Base-by-base conservation (phyloP, 2,329 filamentous ascomycete genomes). In the Huntiella savannae region DNA sequence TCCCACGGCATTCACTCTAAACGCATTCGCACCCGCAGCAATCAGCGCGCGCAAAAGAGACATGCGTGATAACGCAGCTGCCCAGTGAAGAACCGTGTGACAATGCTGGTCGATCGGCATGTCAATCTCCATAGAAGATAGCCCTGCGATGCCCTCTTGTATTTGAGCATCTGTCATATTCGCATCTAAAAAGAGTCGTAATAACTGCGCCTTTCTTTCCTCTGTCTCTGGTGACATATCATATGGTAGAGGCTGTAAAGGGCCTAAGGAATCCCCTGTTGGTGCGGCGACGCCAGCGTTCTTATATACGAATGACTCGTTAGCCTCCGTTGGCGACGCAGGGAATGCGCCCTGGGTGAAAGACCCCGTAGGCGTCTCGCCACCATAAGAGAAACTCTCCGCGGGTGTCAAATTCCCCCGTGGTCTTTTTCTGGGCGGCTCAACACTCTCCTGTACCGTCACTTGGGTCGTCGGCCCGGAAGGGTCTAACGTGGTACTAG, bases 31-130 rank as follows among this genome's bases (percentile, higher is more conserved):
- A 1, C 91, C 91, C 40, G 81, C 80, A 4, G 77, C 70, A 47
- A 96, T 82, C 8, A 98, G 69, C 0, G 87, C 73, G 46, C 82
- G 77, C 48, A 96, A 68, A 4, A 98, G 69, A 1, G 82, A 74
- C 58, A 93, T 79, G 12, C 88, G 80, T 2, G 86, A 86, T 40
- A 98, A 69, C 4, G 91, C 95, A 4, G 91, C 86, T 2, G 91
- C 91, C 91, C 91, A 98, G 57, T 96, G 88, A 36, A 98, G 67
- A 2, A 87, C 87, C 13, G 86, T 96, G 57, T 96, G 85, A 33
- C 79, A 79, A 49, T 85, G 85, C 19, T 79, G 73, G 57, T 98
- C 91, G 48, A 98, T 84, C 1, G 91, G 88, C 59, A 91, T 80
- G 56, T 98, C 91, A 16, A 96, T 72, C 53, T 98, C 88, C 35